These are phyloP conservation scores for Aschersonia sp. DNA, from an alignment of 2,329 filamentous ascomycete species.

Conservation along the genomic window DNA sequence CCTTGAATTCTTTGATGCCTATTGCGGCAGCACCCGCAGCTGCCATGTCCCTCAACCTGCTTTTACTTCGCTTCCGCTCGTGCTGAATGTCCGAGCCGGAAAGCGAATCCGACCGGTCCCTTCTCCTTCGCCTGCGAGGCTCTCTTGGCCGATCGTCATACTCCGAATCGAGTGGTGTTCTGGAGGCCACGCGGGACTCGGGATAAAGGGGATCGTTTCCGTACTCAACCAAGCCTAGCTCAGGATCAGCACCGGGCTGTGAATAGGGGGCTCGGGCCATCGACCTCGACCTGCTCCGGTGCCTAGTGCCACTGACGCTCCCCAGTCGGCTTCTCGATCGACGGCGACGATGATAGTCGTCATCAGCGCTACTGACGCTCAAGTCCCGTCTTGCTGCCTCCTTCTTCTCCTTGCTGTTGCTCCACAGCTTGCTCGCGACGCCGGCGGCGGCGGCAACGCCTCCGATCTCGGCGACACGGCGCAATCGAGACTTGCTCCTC, in stretches of 20 bases:
- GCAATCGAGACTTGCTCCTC: slow-evolving; percentile 30
- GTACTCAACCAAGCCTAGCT: slow-evolving; percentile 56
- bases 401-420: slow-evolving; percentile 46
- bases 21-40: slow-evolving; percentile 42
- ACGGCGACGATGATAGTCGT: slow-evolving; percentile 19
- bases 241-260: slow-evolving; percentile 44
- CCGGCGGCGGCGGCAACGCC: slow-evolving; percentile 46
- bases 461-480: slow-evolving; percentile 44
- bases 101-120: slow-evolving; percentile 20
- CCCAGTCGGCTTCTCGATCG: slow-evolving; percentile 16
- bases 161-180: slow-evolving; percentile 33
- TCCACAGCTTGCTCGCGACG: slow-evolving; percentile 45
- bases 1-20: slow-evolving; percentile 45
- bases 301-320: slow-evolving; percentile 11
- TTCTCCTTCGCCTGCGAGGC: slow-evolving; percentile 18
- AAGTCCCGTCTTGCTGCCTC: slow-evolving; percentile 21
- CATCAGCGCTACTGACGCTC: slow-evolving; percentile 17
- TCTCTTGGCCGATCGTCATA: slow-evolving; percentile 26
- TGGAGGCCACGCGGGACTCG: slow-evolving; percentile 18
- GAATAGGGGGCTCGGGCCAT: slow-evolving; percentile 33
- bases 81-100: slow-evolving; percentile 14
- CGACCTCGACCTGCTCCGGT: slow-evolving; percentile 33
- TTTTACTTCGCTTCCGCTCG: slow-evolving; percentile 35
- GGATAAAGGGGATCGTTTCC: slow-evolving; percentile 41
- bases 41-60: slow-evolving; percentile 38